Evolutionary conservation across 768 basidiomycete genomes (phyloP).

Genomic region (Filobasidium floriforme): DNA sequence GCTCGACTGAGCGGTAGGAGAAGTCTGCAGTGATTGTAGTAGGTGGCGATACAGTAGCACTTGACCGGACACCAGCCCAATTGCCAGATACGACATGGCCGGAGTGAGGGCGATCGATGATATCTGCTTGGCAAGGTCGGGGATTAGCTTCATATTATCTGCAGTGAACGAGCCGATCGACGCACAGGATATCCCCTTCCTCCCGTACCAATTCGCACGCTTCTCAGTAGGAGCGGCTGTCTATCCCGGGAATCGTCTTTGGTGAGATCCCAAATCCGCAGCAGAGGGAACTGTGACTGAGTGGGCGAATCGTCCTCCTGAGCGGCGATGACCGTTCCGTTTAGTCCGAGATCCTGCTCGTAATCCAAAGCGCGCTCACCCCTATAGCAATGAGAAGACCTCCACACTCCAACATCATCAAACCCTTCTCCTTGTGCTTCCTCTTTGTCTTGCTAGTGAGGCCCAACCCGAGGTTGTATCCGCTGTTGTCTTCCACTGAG

Average conservation of each 20-base stretch:
- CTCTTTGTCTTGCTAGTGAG: constrained; percentile 7
- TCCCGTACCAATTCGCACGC: constrained; percentile 64
- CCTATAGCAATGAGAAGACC: constrained; percentile 82
- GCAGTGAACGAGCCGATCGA: background rate
- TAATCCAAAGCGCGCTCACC: constrained; percentile 50
- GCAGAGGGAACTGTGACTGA: constrained; percentile 43
- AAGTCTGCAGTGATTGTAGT: constrained; percentile 73
- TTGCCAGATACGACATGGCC: constrained; percentile 71
- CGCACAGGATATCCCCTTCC: constrained; percentile 71
- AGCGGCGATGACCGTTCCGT: background rate
- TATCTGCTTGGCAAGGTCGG: constrained; percentile 49
- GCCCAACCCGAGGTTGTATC: background rate
- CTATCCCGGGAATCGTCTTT: constrained; percentile 60
- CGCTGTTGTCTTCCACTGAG: background rate
- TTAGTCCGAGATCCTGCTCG: constrained; percentile 54
- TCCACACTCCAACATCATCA: constrained; percentile 63
- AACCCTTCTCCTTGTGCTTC: constrained; percentile 31
- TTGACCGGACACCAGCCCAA: constrained; percentile 91
- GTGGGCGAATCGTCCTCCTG: constrained; percentile 36
- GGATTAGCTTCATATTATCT: background rate
- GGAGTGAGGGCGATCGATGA: constrained; percentile 71
- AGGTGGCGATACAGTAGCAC: constrained; percentile 85
- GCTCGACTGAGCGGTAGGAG: constrained; percentile 57
- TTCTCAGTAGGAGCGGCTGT: constrained; percentile 61
- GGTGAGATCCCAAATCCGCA: constrained; percentile 80